Conservation (phyloP, 2,329 filamentous ascomycete species). For the Dothideomycetes sp. region DNA sequence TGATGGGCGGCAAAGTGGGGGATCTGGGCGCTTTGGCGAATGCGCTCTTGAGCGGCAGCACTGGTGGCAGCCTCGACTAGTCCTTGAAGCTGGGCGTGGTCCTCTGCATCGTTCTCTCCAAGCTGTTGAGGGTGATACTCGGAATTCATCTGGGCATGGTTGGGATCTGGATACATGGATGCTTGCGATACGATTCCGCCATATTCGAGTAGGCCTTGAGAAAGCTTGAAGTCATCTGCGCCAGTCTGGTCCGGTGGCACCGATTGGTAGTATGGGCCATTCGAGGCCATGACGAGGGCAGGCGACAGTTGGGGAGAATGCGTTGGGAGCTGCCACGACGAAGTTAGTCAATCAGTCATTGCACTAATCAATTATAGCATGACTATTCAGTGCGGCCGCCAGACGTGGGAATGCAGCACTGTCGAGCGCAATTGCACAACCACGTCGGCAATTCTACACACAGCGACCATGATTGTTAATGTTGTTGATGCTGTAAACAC, state of each 20-base stretch:
- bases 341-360: no score
- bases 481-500: no score
- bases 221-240: conserved; percentile 7
- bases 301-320: not conserved
- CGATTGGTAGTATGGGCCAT: conserved; percentile 10
- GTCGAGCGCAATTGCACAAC: no score
- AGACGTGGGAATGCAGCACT: no score
- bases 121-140: conserved; percentile 7
- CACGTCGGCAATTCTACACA: no score
- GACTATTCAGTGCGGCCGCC: no score
- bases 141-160: not conserved
- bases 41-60: conserved; percentile 9
- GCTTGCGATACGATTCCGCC: conserved; percentile 2
- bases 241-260: conserved; percentile 5
- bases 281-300: conserved; percentile 5
- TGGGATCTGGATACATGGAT: conserved; percentile 9
- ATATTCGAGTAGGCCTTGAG: conserved; percentile 4
- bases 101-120: conserved; percentile 4
- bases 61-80: conserved; percentile 11
- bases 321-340: no score
- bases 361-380: no score
- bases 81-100: conserved; percentile 9
- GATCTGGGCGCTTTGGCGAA: conserved; percentile 9
- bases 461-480: no score
- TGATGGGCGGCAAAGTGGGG: not conserved